phyloP scores from a whole-genome alignment of 331 rosid genomes.

The Prunus yedoensis region DNA sequence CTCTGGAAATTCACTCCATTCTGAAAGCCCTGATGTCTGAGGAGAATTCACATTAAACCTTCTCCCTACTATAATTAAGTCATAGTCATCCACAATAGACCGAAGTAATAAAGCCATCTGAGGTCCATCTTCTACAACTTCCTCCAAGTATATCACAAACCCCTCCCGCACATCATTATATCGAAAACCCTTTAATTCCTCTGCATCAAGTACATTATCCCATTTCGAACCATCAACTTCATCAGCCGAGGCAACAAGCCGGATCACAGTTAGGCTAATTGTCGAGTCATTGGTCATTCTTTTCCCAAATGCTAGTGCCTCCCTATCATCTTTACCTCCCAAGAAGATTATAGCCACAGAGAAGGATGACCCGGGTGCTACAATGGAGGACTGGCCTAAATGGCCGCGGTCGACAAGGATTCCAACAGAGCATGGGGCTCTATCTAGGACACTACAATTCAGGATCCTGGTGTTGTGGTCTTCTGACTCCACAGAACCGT shows the following conservation, averaged over 20 bases:
- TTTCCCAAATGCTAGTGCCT: constrained; percentile 46
- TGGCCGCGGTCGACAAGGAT: constrained; percentile 36
- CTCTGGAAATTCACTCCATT: constrained; percentile 55
- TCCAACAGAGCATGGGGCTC: constrained; percentile 55
- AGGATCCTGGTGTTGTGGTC: constrained; percentile 37
- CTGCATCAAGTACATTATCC: constrained; percentile 32
- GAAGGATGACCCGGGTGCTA: background rate
- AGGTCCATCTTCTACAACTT: constrained; percentile 33
- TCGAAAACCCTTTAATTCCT: constrained; percentile 24
- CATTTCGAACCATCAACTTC: background rate
- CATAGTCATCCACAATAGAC: constrained; percentile 24
- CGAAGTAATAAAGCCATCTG: constrained; percentile 25
- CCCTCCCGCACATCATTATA: background rate
- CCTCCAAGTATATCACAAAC: constrained; percentile 16
- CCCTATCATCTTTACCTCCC: constrained; percentile 55
- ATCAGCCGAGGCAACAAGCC: background rate
- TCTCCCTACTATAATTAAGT: constrained; percentile 51
- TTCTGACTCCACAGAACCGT: constrained; percentile 38
- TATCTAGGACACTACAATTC: constrained; percentile 40
- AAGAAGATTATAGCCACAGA: constrained; percentile 39
- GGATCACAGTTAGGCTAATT: constrained; percentile 25
- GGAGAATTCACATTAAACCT: constrained; percentile 21
- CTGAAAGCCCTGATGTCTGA: constrained; percentile 39
- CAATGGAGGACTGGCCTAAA: background rate
- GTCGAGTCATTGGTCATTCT: constrained; percentile 27